Evolutionary conservation across 1,284 basidiomycete species (phyloP), one percentile per base, ranked within the genome.

Genomic region (Malassezia japonica): DNA sequence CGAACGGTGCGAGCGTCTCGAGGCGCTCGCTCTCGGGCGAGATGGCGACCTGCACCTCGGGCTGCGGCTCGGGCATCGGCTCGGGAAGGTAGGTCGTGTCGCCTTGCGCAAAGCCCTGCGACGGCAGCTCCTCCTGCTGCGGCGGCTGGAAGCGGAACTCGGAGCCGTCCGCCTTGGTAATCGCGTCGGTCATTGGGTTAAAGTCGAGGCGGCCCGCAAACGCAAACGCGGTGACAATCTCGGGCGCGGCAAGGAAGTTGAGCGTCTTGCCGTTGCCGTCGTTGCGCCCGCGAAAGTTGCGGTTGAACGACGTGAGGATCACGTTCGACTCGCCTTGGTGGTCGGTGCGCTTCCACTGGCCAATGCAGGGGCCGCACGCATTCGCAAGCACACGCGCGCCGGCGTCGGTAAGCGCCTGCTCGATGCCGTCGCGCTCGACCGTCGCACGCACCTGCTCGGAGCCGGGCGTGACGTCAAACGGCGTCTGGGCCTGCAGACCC

Each of bases 171-270:
- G 85, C 81, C 34, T 85, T 80, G 8, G 77, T 75, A 32, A 99
- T 79, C 10, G 80, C 78, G 75, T 99, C 94, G 20, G 82, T 85
- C 70, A 85, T 80, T 3, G 94, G 89, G 74, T 98, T 94, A 78
- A 98, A 99, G 25, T 88, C 85, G 34, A 98, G 79, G 69, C 84
- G 85, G 36, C 94, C 94, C 3, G 89, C 85, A 75, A 98, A 98
- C 1, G 91, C 84, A 71, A 76, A 76, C 2, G 94, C 94, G 9
- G 94, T 98, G 20, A 98, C 94, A 53, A 95, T 80, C 49, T 91
- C 94, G 0, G 94, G 94, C 7, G 91, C 95, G 16, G 92, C 90
- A 48, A 99, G 81, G 78, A 99, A 94, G 76, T 98, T 96, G 89
- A 94, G 92, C 16, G 92, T 98, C 59, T 85, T 78, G 55, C 81